A percentile compares a stretch with the other conserved stretches of the same genome.
Evolutionary conservation across 2,329 filamentous ascomycete genomes (phyloP).

Genomic region (Decorospora gaudefroyi): DNA sequence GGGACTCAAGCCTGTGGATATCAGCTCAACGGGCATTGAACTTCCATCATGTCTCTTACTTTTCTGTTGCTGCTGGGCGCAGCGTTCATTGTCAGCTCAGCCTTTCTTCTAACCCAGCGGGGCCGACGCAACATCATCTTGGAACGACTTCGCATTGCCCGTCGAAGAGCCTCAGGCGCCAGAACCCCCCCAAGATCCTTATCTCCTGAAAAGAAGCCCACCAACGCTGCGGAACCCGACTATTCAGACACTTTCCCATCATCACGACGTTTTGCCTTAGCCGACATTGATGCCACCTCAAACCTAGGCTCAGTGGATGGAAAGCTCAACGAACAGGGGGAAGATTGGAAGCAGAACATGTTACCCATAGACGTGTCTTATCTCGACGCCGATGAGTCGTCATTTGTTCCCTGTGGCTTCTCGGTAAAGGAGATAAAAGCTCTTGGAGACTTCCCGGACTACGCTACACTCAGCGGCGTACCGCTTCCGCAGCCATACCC

Average conservation of each 20-base stretch:
- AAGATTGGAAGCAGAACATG: conserved; percentile 30
- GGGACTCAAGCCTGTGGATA: too few species aligned
- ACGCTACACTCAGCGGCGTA: conserved; percentile 73
- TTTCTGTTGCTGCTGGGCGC: conserved; percentile 37
- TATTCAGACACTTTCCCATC: conserved; percentile 60
- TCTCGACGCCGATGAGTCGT: conserved; percentile 30
- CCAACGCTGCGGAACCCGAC: conserved; percentile 34
- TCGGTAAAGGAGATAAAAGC: conserved; percentile 69
- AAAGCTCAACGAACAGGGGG: conserved; percentile 25
- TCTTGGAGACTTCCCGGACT: conserved; percentile 79
- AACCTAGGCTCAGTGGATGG: conserved; percentile 34
- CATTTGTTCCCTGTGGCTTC: conserved; percentile 70
- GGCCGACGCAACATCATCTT: conserved; percentile 50
- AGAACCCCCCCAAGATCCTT: conserved; percentile 59
- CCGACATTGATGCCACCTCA: conserved; percentile 34
- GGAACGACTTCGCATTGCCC: conserved; percentile 46
- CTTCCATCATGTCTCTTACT: conserved; percentile 24
- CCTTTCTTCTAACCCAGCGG: conserved; percentile 37
- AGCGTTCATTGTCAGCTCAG: conserved; percentile 37
- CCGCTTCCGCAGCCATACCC: conserved; percentile 67
- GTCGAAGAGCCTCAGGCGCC: conserved; percentile 53
- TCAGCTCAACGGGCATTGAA: too few species aligned
- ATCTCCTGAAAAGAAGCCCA: conserved; percentile 54
- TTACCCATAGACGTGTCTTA: conserved; percentile 36
- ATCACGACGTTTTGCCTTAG: conserved; percentile 55